phyloP scores from a whole-genome alignment of 306 rosid genomes.

The Corylus avellana region DNA sequence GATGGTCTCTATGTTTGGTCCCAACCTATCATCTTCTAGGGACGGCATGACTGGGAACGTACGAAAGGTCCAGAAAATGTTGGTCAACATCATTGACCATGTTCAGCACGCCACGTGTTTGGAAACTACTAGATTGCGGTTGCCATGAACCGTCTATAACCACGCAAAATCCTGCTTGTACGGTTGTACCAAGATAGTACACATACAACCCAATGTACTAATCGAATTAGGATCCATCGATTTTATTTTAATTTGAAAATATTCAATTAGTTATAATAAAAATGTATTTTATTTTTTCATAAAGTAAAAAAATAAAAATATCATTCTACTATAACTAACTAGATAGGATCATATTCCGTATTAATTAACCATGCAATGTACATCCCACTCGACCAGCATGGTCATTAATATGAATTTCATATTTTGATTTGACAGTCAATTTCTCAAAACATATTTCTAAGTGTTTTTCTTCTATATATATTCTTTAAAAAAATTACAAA shows the following conservation, averaged over 20 bases:
- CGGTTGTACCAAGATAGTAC: background rate
- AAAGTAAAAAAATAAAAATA: background rate
- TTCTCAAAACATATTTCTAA: too few relatives aligned
- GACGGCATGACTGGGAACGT: background rate
- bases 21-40: background rate
- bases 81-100: slow-evolving; percentile 9
- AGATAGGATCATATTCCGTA: too few relatives aligned
- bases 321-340: too few relatives aligned
- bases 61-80: background rate
- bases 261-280: too few relatives aligned
- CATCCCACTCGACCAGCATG: background rate
- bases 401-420: too few relatives aligned
- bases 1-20: background rate
- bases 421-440: too few relatives aligned
- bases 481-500: too few relatives aligned
- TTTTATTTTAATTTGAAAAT: too few relatives aligned
- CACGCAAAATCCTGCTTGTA: background rate
- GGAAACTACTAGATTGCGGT: slow-evolving; percentile 14
- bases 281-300: fast-evolving
- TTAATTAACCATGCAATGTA: background rate
- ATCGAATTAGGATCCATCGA: too few relatives aligned
- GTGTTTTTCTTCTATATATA: too few relatives aligned
- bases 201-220: background rate
- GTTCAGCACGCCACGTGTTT: background rate
- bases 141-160: slow-evolving; percentile 9